Conservation (phyloP, 164 flowering plant species). For the Umbellularia californica region DNA sequence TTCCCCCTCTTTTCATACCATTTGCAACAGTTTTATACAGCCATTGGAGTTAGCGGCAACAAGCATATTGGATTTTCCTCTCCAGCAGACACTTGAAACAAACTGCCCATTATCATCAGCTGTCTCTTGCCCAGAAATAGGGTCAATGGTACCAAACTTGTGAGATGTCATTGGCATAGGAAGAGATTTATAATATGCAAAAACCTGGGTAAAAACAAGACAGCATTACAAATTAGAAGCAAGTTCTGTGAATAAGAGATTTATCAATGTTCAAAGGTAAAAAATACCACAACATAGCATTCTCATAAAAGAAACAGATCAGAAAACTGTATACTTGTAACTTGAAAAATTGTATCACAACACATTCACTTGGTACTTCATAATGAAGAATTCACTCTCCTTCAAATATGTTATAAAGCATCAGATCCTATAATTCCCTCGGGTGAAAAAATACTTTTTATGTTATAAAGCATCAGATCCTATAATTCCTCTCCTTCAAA, state of each 20-base stretch:
- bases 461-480: too few species aligned
- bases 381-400: background rate
- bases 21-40: constrained; percentile 71
- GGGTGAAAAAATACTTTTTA: too few species aligned
- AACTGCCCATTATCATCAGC: constrained; percentile 80
- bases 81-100: constrained; percentile 97
- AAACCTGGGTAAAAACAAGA: constrained; percentile 50
- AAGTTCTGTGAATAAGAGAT: background rate
- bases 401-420: too few species aligned
- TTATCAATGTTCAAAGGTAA: background rate
- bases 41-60: constrained; percentile 92
- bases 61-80: constrained; percentile 65
- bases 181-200: constrained; percentile 73
- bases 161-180: constrained; percentile 89
- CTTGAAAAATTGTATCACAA: background rate
- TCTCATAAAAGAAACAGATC: background rate
- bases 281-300: background rate
- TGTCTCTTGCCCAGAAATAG: constrained; percentile 81
- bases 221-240: background rate
- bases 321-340: background rate
- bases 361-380: too few species aligned
- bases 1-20: constrained; percentile 42
- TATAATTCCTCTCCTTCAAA: too few species aligned
- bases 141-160: constrained; percentile 90
- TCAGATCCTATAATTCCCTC: too few species aligned